Conservation (phyloP, 2,329 filamentous ascomycete species). For the Cryoendolithus antarcticus region DNA sequence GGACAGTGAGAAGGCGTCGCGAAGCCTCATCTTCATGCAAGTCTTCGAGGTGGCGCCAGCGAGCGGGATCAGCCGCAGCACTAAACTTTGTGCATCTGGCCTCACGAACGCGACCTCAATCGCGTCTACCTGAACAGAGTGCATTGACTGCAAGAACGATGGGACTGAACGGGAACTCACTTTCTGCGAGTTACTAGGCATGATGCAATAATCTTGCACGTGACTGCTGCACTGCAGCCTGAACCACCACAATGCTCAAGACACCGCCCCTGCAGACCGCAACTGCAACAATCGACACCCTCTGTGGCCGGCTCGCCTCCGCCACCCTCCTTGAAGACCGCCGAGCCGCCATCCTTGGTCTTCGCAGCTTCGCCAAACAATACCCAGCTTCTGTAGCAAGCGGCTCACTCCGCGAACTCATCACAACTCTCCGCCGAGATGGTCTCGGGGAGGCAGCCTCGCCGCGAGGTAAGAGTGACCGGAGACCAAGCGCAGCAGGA, state of each 20-base stretch:
- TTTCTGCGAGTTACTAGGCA: no score
- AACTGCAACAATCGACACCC: slow-evolving; percentile 80
- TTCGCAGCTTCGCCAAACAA: slow-evolving; percentile 91
- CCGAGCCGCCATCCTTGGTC: slow-evolving; percentile 78
- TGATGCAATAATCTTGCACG: no score
- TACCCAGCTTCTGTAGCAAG: slow-evolving; percentile 94
- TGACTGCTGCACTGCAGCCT: slow-evolving; percentile 3
- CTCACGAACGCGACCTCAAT: no score
- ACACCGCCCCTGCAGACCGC: slow-evolving; percentile 93
- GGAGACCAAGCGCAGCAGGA: slow-evolving; percentile 16
- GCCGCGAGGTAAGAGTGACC: slow-evolving; percentile 11
- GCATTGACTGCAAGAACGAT: no score
- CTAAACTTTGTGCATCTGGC: no score
- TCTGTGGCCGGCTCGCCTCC: slow-evolving; percentile 76
- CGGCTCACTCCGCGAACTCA: slow-evolving; percentile 77
- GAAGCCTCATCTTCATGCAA: no score
- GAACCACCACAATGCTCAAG: slow-evolving; percentile 33
- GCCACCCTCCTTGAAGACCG: slow-evolving; percentile 90
- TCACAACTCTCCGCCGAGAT: slow-evolving; percentile 74
- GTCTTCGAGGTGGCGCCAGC: no score
- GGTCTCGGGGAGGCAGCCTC: slow-evolving; percentile 19
- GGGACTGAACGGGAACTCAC: no score
- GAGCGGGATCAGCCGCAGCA: no score
- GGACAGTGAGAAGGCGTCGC: no score
- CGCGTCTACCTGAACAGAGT: no score